phyloP scores from a whole-genome alignment of 495 filamentous ascomycete genomes.

The Penicillium dipodomyicola region DNA sequence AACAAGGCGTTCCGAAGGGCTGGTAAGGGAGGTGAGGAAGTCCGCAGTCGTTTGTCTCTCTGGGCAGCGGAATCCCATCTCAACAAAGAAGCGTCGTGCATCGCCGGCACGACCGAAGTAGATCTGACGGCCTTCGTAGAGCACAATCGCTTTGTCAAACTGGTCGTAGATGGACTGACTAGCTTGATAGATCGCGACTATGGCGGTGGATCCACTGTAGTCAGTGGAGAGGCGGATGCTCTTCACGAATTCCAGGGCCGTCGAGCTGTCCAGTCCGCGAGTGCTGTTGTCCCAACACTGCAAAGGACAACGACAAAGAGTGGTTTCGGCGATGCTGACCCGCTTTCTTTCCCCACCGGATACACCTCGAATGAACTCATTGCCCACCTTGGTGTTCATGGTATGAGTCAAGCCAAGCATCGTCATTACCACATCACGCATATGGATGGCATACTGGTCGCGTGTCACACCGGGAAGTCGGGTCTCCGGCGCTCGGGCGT shows the following conservation, averaged over 20 bases:
- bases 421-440: constrained; percentile 75
- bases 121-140: constrained; percentile 83
- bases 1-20: constrained; percentile 62
- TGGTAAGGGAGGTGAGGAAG: constrained; percentile 78
- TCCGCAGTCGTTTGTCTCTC: constrained; percentile 72
- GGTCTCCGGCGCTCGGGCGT: constrained; percentile 61
- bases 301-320: constrained; percentile 61
- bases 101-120: constrained; percentile 65
- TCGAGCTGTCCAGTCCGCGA: constrained; percentile 75
- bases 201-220: constrained; percentile 60
- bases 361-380: constrained; percentile 76
- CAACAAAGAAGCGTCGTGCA: constrained; percentile 67
- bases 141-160: constrained; percentile 75
- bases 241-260: constrained; percentile 76
- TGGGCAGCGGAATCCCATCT: constrained; percentile 75
- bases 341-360: constrained; percentile 82
- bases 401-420: constrained; percentile 77
- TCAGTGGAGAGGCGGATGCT: constrained; percentile 65
- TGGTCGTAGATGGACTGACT: constrained; percentile 71
- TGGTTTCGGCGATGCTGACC: constrained; percentile 73
- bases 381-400: constrained; percentile 72
- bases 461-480: constrained; percentile 58
- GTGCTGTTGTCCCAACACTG: constrained; percentile 84
- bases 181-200: constrained; percentile 84
- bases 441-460: constrained; percentile 58